Evolutionary conservation across 2,329 filamentous ascomycete genomes (phyloP).

Genomic region (Fusarium virguliforme): DNA sequence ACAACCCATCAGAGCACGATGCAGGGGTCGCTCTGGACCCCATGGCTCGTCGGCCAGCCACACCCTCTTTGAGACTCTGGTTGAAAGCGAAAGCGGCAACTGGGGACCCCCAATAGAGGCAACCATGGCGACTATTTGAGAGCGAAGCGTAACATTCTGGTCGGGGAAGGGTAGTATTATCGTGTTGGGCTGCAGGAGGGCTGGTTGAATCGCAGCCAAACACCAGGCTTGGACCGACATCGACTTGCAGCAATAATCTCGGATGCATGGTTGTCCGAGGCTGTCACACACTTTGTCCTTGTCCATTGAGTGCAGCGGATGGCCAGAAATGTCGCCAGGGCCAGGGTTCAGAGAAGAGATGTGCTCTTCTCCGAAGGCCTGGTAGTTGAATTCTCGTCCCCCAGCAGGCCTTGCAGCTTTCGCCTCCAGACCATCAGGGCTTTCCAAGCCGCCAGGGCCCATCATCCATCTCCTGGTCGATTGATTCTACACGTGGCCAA

Average conservation of each 20-base stretch:
- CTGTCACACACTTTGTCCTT: constrained; percentile 46
- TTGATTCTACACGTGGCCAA: constrained; percentile 49
- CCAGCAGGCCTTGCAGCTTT: constrained; percentile 3
- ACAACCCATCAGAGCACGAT: constrained; percentile 24
- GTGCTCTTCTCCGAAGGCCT: constrained; percentile 5
- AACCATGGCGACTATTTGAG: constrained; percentile 29
- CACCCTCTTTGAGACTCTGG: constrained; percentile 44
- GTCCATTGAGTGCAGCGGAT: constrained; percentile 33
- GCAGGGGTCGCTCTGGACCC: constrained; percentile 43
- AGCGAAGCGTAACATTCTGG: constrained; percentile 25
- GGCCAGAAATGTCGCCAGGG: constrained; percentile 33
- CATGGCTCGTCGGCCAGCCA: constrained; percentile 25
- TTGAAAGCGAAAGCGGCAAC: constrained; percentile 41
- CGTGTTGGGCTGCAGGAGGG: constrained; percentile 31
- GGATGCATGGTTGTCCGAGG: constrained; percentile 49
- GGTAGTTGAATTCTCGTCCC: constrained; percentile 1
- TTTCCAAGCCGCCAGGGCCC: constrained; percentile 23
- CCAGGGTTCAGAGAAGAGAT: constrained; percentile 27
- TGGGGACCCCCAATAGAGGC: constrained; percentile 38
- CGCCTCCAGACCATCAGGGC: constrained; percentile 11
- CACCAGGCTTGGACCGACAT: constrained; percentile 32
- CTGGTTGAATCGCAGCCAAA: constrained; percentile 37
- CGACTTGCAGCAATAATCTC: constrained; percentile 52
- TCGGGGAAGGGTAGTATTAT: constrained; percentile 37
- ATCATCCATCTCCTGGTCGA: constrained; percentile 27